Percentiles rank a stretch among this genome's conserved stretches.
phyloP scores from a whole-genome alignment of 2,329 filamentous ascomycete species.

The Pseudocercospora fuligena region DNA sequence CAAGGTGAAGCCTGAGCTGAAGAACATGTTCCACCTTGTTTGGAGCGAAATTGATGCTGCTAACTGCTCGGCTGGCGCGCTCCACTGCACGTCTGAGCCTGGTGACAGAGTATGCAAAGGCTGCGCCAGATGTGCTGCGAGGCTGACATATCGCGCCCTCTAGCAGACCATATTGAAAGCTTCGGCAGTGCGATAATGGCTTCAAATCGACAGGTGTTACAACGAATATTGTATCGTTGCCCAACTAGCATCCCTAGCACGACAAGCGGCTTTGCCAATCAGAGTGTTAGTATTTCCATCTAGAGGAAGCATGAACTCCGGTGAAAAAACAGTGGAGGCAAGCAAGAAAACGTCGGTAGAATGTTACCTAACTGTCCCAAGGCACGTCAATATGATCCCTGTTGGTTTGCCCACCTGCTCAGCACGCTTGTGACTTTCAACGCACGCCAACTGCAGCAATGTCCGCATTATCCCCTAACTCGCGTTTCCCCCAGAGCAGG shows the following conservation, averaged over 20 bases:
- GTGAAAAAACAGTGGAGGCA: slow-evolving; percentile 2
- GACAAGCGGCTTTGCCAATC: slow-evolving; percentile 4
- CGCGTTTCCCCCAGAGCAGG: not conserved
- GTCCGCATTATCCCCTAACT: not conserved
- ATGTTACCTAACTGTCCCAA: not conserved
- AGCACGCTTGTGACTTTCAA: not conserved
- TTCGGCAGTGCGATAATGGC: slow-evolving; percentile 6
- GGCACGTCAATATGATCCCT: not conserved
- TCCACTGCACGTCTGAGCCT: not conserved
- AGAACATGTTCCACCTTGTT: not conserved
- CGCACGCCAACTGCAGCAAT: not conserved
- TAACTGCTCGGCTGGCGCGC: not conserved
- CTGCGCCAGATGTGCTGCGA: slow-evolving; percentile 2
- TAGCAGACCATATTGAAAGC: slow-evolving; percentile 3
- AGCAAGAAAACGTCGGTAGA: not conserved
- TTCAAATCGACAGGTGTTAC: slow-evolving; percentile 2
- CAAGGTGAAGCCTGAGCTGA: not conserved
- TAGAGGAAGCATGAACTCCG: not conserved
- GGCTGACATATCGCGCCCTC: slow-evolving; percentile 1
- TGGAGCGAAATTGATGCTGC: not conserved
- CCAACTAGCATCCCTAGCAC: slow-evolving; percentile 8
- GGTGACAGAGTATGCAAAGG: slow-evolving; percentile 1
- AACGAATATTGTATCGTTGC: slow-evolving; percentile 1
- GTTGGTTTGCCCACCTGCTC: not conserved
- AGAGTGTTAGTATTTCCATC: not conserved